These are phyloP conservation scores for Ganoderma lingzhi DNA, from an alignment of 1,284 basidiomycete genomes.

Conservation along the genomic window DNA sequence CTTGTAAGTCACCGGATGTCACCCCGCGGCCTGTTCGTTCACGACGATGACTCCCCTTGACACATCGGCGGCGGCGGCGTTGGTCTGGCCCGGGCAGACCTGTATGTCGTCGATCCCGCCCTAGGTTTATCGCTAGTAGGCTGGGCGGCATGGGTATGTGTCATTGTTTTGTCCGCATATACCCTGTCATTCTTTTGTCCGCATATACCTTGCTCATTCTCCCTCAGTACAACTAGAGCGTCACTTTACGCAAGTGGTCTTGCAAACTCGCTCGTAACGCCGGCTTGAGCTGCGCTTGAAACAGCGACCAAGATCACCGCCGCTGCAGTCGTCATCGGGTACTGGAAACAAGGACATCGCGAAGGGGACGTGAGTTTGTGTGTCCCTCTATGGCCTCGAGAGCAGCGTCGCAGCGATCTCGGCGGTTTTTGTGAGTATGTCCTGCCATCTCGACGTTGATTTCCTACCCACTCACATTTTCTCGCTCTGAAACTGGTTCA, in stretches of 20 bases:
- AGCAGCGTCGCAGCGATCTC: conserved; percentile 30
- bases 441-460: background rate
- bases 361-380: conserved; percentile 29
- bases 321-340: conserved; percentile 36
- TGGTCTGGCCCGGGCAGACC: conserved; percentile 53
- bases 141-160: conserved; percentile 43
- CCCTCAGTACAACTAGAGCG: conserved; percentile 42
- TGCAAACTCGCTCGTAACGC: too few species aligned
- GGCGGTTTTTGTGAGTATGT: conserved; percentile 34
- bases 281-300: background rate
- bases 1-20: conserved; percentile 29
- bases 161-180: background rate
- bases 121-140: conserved; percentile 42
- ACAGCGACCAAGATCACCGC: conserved; percentile 42
- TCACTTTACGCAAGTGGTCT: conserved; percentile 38
- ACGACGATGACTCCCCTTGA: background rate
- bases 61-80: conserved; percentile 74
- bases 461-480: background rate
- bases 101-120: conserved; percentile 42
- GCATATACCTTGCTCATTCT: background rate
- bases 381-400: background rate
- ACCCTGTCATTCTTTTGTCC: too few species aligned
- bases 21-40: too few species aligned
- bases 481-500: conserved; percentile 68
- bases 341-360: conserved; percentile 32